phyloP scores from a whole-genome alignment of 345 rosid genomes.

The Hibiscus tridactylites region DNA sequence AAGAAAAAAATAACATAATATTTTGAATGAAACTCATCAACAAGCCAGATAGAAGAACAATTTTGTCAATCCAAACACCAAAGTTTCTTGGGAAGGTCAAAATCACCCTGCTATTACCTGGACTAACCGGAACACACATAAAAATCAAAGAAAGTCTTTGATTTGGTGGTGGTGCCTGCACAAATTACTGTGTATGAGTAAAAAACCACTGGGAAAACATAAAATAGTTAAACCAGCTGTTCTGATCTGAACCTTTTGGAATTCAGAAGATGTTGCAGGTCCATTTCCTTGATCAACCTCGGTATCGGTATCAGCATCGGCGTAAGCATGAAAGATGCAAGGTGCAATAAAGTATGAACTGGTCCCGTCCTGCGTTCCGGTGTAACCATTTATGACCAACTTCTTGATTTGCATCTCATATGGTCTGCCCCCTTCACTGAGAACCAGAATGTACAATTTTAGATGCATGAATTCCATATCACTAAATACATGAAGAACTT shows the following conservation, averaged over 20 bases:
- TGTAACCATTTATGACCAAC: constrained; percentile 40
- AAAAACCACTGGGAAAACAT: background rate
- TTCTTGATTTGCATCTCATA: constrained; percentile 45
- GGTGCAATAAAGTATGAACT: constrained; percentile 54
- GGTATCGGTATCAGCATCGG: constrained; percentile 4
- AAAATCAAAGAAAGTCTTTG: constrained; percentile 51
- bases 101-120: constrained; percentile 79
- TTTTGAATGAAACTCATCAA: background rate
- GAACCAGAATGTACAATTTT: constrained; percentile 5
- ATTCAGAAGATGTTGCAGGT: constrained; percentile 27
- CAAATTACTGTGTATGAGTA: background rate
- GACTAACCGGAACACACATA: constrained; percentile 82
- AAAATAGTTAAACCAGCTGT: background rate
- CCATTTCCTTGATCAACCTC: constrained; percentile 33
- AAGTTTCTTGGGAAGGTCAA: constrained; percentile 77
- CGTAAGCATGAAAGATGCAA: constrained; percentile 48
- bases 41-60: constrained; percentile 25
- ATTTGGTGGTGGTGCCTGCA: constrained; percentile 22
- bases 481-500: background rate
- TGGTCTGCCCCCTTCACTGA: constrained; percentile 82
- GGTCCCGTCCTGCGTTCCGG: constrained; percentile 56
- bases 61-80: constrained; percentile 54
- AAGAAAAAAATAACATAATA: background rate
- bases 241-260: constrained; percentile 25
- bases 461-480: background rate